A percentile compares a stretch with the other conserved stretches of the same genome.
Conservation (phyloP, 768 basidiomycete genomes). For the Candolleomyces eurysporus region DNA sequence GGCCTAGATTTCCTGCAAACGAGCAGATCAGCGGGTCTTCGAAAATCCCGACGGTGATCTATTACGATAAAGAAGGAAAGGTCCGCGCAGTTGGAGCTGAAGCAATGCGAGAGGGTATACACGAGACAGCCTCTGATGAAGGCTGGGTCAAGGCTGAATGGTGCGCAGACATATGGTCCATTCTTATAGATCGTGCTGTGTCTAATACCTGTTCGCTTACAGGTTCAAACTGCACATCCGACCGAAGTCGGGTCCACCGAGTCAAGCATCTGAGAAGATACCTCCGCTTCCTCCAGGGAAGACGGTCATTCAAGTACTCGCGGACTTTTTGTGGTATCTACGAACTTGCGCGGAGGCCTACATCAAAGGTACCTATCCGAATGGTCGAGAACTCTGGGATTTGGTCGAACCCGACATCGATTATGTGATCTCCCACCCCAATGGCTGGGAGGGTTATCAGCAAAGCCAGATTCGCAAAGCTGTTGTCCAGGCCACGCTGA, state of each 20-base stretch:
- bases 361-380: conserved; percentile 33
- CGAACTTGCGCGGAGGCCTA: conserved; percentile 32
- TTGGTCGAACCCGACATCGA: conserved; percentile 29
- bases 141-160: conserved; percentile 47
- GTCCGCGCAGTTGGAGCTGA: conserved; percentile 43
- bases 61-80: conserved; percentile 37
- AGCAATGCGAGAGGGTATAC: conserved; percentile 32
- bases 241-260: conserved; percentile 31
- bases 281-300: conserved; percentile 31
- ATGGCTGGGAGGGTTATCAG: conserved; percentile 54
- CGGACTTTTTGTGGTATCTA: conserved; percentile 41
- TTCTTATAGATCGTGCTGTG: too few species aligned
- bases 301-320: conserved; percentile 33
- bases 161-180: conserved; percentile 19
- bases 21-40: conserved; percentile 37
- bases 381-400: conserved; percentile 24
- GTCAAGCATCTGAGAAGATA: conserved; percentile 30
- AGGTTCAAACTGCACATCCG: conserved; percentile 43
- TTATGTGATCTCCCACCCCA: conserved; percentile 47
- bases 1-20: conserved; percentile 41
- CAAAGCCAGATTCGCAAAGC: conserved; percentile 48
- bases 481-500: conserved; percentile 41
- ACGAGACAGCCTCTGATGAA: conserved; percentile 39
- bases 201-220: background rate
- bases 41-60: conserved; percentile 48